Evolutionary conservation across 139 green algal species (phyloP).

Genomic region (Micractinium sp.): DNA sequence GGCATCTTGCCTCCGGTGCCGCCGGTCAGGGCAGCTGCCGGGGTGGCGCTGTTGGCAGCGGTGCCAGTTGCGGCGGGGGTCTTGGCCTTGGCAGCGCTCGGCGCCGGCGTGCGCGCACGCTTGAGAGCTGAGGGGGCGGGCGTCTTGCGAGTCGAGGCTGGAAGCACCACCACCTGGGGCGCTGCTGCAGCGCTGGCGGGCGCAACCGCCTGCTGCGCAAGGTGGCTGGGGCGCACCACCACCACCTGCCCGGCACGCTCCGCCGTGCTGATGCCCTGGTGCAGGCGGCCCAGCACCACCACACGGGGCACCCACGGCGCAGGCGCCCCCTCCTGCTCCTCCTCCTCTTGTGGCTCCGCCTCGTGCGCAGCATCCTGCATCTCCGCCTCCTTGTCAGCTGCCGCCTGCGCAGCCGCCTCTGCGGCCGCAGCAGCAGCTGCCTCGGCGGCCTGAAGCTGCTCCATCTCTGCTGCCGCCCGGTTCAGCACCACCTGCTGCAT

Average conservation of each 20-base stretch:
- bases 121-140: not conserved
- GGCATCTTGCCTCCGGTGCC: not conserved
- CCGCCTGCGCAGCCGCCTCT: not conserved
- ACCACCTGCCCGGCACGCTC: constrained; percentile 42
- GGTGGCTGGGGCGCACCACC: constrained; percentile 38
- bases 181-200: not conserved
- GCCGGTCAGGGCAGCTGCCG: not conserved
- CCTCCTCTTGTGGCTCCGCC: constrained; percentile 1
- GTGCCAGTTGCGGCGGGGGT: not conserved
- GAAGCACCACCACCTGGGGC: constrained; percentile 43
- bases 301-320: constrained; percentile 8
- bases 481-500: constrained; percentile 47
- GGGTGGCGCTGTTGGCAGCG: not conserved
- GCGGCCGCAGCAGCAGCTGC: not conserved
- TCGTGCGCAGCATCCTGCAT: constrained; percentile 6
- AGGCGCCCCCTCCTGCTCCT: not conserved
- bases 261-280: not conserved
- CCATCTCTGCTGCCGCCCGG: constrained; percentile 26
- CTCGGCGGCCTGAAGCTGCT: constrained; percentile 5
- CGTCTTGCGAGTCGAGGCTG: constrained; percentile 13
- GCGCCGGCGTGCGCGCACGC: not conserved
- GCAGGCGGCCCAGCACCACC: constrained; percentile 34
- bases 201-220: not conserved
- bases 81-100: constrained; percentile 6
- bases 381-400: not conserved